phyloP scores from a whole-genome alignment of 257 asterid species.

The Sherardia arvensis region DNA sequence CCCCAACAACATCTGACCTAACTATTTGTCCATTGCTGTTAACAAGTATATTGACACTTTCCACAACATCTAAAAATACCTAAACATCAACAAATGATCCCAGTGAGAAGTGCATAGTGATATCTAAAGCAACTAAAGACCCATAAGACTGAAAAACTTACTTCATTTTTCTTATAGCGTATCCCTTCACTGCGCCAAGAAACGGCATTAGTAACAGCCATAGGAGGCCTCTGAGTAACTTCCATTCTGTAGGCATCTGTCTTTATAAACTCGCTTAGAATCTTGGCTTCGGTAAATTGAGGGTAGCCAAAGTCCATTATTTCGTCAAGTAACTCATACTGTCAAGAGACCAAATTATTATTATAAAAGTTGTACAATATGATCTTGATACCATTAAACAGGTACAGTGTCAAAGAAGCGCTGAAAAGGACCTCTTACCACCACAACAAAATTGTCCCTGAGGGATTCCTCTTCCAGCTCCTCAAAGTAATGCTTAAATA shows the following conservation, averaged over 20 bases:
- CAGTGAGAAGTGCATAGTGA: constrained; percentile 1
- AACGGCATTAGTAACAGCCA: constrained; percentile 99
- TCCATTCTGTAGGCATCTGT: constrained; percentile 99
- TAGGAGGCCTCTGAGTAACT: constrained; percentile 97
- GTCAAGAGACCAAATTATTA: constrained; percentile 19
- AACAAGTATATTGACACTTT: constrained; percentile 97
- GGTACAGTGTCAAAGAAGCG: constrained; percentile 1
- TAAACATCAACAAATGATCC: constrained; percentile 28
- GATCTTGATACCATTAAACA: neutral
- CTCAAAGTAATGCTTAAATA: constrained; percentile 96
- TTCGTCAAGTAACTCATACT: constrained; percentile 98
- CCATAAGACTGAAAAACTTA: constrained; percentile 22
- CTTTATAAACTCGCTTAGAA: constrained; percentile 96
- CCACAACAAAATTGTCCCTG: constrained; percentile 96
- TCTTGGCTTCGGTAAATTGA: constrained; percentile 96
- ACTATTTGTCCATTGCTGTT: constrained; percentile 97
- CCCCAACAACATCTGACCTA: constrained; percentile 97
- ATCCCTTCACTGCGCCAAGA: constrained; percentile 99
- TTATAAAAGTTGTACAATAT: neutral
- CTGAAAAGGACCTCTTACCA: constrained; percentile 50
- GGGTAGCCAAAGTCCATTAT: constrained; percentile 99
- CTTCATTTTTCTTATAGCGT: constrained; percentile 93
- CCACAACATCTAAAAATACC: constrained; percentile 99
- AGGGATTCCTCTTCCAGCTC: constrained; percentile 98
- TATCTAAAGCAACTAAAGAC: constrained; percentile 3